These are phyloP conservation scores for Yamadazyma olivae DNA, from an alignment of 805 yeast species.

Conservation along the genomic window DNA sequence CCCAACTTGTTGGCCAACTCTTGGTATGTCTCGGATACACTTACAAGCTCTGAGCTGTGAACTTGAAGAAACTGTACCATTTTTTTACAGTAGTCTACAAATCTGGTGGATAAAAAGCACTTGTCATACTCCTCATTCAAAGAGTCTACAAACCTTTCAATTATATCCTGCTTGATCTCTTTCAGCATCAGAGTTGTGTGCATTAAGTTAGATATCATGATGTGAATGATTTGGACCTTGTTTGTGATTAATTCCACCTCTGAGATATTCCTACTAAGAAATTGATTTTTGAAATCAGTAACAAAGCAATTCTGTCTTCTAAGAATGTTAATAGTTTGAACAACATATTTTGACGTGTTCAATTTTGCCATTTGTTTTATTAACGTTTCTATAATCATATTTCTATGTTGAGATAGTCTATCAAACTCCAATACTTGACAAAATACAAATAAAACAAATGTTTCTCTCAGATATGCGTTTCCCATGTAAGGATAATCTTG, in stretches of 20 bases:
- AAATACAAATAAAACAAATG: conserved; percentile 27
- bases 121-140: conserved; percentile 26
- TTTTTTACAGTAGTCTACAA: conserved; percentile 27
- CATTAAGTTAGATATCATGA: conserved; percentile 2
- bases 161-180: conserved; percentile 1
- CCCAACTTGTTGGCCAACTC: conserved; percentile 11
- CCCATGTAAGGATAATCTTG: conserved; percentile 41
- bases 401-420: conserved; percentile 18
- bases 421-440: conserved; percentile 21
- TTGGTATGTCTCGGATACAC: conserved; percentile 1
- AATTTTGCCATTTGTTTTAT: conserved; percentile 24
- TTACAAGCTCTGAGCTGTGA: conserved; percentile 3
- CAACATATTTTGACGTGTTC: conserved; percentile 23
- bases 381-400: conserved; percentile 19
- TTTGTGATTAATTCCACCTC: conserved; percentile 8
- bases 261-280: conserved; percentile 3
- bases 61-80: conserved; percentile 17
- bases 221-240: conserved; percentile 4
- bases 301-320: conserved; percentile 1
- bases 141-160: conserved; percentile 13
- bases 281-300: conserved; percentile 1
- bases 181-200: not conserved
- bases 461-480: conserved; percentile 32
- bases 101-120: conserved; percentile 19
- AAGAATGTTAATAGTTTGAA: conserved; percentile 13